Evolutionary conservation across 257 asterid genomes (phyloP).

Genomic region (Nicotiana noctiflora): DNA sequence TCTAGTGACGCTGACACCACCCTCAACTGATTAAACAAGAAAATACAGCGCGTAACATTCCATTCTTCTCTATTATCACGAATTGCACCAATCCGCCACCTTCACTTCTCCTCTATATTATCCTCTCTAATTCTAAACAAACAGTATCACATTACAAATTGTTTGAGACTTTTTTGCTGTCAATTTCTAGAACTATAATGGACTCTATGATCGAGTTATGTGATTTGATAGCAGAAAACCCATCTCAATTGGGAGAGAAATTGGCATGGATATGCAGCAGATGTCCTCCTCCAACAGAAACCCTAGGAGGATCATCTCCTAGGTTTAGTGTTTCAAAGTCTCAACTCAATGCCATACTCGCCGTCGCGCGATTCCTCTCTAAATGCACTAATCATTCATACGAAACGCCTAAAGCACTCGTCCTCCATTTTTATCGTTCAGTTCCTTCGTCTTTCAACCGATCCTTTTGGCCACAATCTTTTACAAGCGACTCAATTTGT

Average conservation of each 20-base stretch:
- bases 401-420: slow-evolving; percentile 51
- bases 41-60: too few species aligned
- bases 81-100: too few species aligned
- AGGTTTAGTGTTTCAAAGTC: slow-evolving; percentile 48
- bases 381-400: slow-evolving; percentile 46
- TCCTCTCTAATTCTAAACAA: too few species aligned
- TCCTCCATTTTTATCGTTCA: slow-evolving; percentile 63
- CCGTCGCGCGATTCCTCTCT: slow-evolving; percentile 66
- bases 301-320: slow-evolving; percentile 41
- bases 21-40: too few species aligned
- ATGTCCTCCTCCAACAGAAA: slow-evolving; percentile 82
- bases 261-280: slow-evolving; percentile 79
- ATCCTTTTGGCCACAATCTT: slow-evolving; percentile 87
- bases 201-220: too few species aligned
- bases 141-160: too few species aligned
- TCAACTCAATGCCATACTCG: slow-evolving; percentile 78
- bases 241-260: slow-evolving; percentile 18
- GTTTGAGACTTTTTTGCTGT: too few species aligned
- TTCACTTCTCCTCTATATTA: too few species aligned
- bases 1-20: too few species aligned
- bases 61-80: too few species aligned
- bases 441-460: slow-evolving; percentile 49
- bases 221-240: too few species aligned
- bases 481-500: slow-evolving; percentile 50
- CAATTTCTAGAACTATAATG: too few species aligned